Conservation (phyloP, 2,329 filamentous ascomycete genomes). For the Botrytis paeoniae region DNA sequence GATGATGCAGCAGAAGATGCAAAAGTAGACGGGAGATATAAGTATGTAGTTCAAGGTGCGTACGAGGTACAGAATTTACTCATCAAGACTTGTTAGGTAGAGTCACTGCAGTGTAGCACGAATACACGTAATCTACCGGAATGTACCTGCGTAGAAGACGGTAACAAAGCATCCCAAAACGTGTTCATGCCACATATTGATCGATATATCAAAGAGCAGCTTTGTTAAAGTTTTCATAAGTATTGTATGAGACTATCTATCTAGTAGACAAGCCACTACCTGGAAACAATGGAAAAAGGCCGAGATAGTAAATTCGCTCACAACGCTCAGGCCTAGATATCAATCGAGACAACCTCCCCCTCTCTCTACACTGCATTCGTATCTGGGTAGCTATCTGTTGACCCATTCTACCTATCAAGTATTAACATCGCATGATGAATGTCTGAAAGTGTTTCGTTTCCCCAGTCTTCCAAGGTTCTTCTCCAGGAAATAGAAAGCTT, state of each 20-base stretch:
- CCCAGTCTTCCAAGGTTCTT: not conserved
- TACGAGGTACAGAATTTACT: not conserved
- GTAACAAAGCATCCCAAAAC: not conserved
- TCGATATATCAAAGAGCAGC: not conserved
- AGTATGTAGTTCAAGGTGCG: not conserved
- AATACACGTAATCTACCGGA: not conserved
- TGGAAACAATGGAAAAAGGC: not conserved
- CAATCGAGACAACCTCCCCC: not conserved
- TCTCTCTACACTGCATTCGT: not conserved
- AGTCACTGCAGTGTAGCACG: not conserved
- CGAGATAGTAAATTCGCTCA: not conserved
- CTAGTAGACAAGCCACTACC: not conserved
- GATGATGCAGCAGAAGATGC: not conserved
- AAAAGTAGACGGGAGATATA: not conserved
- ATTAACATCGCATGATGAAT: not conserved
- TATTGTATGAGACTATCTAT: not conserved
- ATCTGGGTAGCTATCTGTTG: not conserved
- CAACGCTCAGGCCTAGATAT: not conserved
- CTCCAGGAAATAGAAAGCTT: not conserved
- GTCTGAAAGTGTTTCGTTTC: not conserved
- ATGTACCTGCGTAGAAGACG: not conserved
- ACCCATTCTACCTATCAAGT: not conserved
- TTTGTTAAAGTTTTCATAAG: not conserved
- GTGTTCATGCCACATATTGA: not conserved
- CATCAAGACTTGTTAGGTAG: not conserved